Conservation (phyloP, 106 monocot species). For the Iris macrosiphon region DNA sequence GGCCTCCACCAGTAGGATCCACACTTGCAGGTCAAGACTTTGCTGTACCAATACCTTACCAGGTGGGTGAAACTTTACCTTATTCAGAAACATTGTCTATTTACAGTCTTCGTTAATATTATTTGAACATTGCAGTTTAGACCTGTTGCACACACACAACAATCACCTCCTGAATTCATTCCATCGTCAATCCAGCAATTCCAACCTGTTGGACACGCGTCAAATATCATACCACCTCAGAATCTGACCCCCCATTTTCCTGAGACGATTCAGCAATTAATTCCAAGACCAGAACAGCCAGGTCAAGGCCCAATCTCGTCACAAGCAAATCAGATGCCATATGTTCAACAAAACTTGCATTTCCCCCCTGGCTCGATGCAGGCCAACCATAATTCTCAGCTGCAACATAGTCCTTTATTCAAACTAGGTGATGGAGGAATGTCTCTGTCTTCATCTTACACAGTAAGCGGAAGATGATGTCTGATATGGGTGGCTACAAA, state of each 20-base stretch:
- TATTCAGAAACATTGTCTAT: neutral
- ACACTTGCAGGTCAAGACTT: slow-evolving; percentile 47
- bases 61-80: slow-evolving; percentile 18
- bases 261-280: slow-evolving; percentile 39
- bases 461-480: slow-evolving; percentile 24
- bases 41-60: slow-evolving; percentile 49
- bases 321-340: slow-evolving; percentile 40
- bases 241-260: slow-evolving; percentile 35
- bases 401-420: slow-evolving; percentile 14
- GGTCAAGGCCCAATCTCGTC: slow-evolving; percentile 42
- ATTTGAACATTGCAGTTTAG: slow-evolving; percentile 48
- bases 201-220: slow-evolving; percentile 23
- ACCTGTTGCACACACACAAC: slow-evolving; percentile 41
- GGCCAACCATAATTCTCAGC: slow-evolving; percentile 29
- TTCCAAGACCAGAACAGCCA: slow-evolving; percentile 33
- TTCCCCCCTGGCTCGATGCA: slow-evolving; percentile 34
- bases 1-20: slow-evolving; percentile 32
- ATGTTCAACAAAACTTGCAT: slow-evolving; percentile 34
- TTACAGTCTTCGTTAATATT: neutral
- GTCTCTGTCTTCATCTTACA: slow-evolving; percentile 61
- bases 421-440: slow-evolving; percentile 26
- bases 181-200: slow-evolving; percentile 42
- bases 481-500: neutral
- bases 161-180: slow-evolving; percentile 51
- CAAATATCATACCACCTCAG: slow-evolving; percentile 20